Percentiles rank a stretch among this genome's conserved stretches.
Conservation (phyloP, 129 eudicot species). For the Helianthus tuberosus region DNA sequence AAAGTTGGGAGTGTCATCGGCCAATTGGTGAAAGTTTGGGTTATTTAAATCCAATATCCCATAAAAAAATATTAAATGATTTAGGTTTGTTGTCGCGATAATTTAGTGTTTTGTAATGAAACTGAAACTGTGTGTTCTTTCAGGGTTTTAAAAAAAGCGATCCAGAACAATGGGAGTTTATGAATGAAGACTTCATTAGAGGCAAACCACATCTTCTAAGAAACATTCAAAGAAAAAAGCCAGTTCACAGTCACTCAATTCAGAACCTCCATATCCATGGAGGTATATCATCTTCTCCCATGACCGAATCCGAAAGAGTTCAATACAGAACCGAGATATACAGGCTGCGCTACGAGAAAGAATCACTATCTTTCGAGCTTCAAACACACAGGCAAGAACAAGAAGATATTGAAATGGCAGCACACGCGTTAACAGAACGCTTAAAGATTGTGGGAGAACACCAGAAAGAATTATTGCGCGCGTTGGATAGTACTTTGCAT, state of each 20-base stretch:
- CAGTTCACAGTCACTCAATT: conserved; percentile 75
- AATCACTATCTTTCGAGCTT: conserved; percentile 44
- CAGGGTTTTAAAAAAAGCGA: conserved; percentile 92
- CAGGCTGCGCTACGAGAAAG: conserved; percentile 53
- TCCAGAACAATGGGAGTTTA: conserved; percentile 95
- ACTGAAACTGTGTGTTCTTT: neutral
- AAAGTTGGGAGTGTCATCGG: too few relatives aligned
- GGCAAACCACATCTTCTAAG: conserved; percentile 70
- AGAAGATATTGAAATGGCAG: conserved; percentile 40
- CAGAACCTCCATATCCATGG: conserved; percentile 46
- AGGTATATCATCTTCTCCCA: conserved; percentile 43
- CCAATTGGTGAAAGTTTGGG: too few relatives aligned
- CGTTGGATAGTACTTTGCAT: conserved; percentile 39
- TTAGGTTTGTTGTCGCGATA: too few relatives aligned
- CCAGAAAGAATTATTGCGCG: conserved; percentile 43
- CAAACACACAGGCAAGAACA: conserved; percentile 55
- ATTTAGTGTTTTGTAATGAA: too few relatives aligned
- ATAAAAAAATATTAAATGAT: too few relatives aligned
- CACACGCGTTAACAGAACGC: conserved; percentile 49
- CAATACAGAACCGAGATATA: conserved; percentile 57
- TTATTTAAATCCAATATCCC: too few relatives aligned
- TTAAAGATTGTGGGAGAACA: conserved; percentile 41
- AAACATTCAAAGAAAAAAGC: conserved; percentile 78
- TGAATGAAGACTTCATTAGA: conserved; percentile 77
- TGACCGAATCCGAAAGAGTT: conserved; percentile 58